Conservation (phyloP, 139 green algal genomes). For the Volvox reticuliferus region DNA sequence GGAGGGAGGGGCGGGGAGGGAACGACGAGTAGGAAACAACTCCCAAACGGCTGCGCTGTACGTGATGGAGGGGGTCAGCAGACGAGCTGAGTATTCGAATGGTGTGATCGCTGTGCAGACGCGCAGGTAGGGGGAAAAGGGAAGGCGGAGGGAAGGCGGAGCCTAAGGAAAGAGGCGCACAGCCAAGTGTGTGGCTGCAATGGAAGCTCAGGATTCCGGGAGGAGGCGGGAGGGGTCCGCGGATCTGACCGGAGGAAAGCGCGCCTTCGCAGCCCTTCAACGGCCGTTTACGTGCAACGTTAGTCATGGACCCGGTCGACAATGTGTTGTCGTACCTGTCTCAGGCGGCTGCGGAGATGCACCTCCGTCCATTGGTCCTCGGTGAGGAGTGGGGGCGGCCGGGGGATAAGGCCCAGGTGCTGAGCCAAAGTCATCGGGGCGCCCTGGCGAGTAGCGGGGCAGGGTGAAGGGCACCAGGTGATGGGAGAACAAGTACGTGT, state of each 20-base stretch:
- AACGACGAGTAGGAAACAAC: no score
- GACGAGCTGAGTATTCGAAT: no score
- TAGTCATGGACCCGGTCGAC: no score
- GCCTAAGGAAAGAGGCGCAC: neutral
- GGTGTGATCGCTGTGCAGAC: no score
- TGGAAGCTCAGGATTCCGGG: no score
- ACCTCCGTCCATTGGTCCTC: constrained; percentile 62
- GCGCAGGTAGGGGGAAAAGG: neutral
- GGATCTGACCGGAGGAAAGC: neutral
- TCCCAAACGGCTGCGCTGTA: no score
- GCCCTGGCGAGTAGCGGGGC: constrained; percentile 40
- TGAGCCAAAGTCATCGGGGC: constrained; percentile 67
- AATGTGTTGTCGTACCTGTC: neutral
- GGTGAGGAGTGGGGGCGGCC: constrained; percentile 60
- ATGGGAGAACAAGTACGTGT: neutral
- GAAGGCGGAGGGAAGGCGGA: neutral
- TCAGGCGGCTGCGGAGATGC: constrained; percentile 32
- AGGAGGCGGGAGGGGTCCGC: no score
- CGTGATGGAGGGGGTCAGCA: no score
- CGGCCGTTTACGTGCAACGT: no score
- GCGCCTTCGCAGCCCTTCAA: no score
- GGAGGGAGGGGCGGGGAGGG: no score
- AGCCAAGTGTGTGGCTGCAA: no score
- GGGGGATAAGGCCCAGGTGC: constrained; percentile 64
- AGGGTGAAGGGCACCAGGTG: neutral